Conservation (phyloP, 202 grass and related monocot species). For the Alloteropsis angusta region DNA sequence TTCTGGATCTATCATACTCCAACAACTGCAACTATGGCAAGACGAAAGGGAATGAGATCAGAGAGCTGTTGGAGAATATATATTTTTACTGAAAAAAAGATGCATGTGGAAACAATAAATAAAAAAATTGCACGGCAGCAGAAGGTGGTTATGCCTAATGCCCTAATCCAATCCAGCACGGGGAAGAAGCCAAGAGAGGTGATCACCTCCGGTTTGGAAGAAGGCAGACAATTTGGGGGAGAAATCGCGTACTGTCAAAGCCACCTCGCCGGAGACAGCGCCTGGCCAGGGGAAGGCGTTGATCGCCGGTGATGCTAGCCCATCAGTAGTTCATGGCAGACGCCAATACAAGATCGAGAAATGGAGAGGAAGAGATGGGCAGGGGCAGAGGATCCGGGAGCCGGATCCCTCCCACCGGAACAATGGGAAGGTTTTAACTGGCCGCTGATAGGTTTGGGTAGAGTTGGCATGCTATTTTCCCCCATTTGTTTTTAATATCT, state of each 20-base stretch:
- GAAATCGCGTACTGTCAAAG: background rate
- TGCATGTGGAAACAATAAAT: background rate
- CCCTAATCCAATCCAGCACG: background rate
- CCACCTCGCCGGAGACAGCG: background rate
- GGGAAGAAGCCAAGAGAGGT: background rate
- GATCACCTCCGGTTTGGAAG: slow-evolving; percentile 1
- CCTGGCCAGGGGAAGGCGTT: background rate
- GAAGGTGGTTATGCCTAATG: background rate
- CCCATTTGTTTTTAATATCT: background rate
- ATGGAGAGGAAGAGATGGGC: background rate
- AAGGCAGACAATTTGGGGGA: background rate
- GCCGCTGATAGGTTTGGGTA: background rate
- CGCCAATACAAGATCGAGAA: background rate
- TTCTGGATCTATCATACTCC: background rate
- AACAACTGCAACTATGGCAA: background rate
- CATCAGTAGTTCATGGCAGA: background rate
- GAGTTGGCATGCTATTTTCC: background rate
- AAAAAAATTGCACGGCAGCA: background rate
- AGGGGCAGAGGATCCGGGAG: background rate
- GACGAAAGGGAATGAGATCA: background rate
- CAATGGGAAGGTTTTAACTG: background rate
- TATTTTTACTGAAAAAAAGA: background rate
- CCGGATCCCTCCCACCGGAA: background rate
- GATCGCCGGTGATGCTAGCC: background rate
- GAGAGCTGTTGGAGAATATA: background rate